A percentile compares a stretch with the other conserved stretches of the same genome.
Evolutionary conservation across 1,139 yeast genomes (phyloP).

Genomic region (Debaryomycetaceae sp.): DNA sequence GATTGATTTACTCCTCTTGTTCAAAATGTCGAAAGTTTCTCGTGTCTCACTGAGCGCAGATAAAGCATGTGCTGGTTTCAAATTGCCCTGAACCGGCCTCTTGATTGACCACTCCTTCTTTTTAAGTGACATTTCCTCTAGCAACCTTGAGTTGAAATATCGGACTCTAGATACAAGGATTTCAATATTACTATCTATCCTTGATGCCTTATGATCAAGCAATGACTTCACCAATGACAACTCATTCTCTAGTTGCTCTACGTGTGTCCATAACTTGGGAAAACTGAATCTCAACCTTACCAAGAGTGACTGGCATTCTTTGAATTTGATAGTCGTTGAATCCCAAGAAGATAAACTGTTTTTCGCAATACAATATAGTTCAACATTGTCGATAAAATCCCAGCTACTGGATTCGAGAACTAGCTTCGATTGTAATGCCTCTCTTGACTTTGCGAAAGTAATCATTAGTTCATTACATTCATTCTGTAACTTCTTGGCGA

Average conservation of each 20-base stretch:
- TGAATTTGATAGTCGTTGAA: conserved; percentile 17
- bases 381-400: conserved; percentile 15
- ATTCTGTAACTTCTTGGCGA: conserved; percentile 33
- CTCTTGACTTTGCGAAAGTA: conserved; percentile 13
- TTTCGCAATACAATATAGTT: conserved; percentile 13
- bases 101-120: conserved; percentile 30
- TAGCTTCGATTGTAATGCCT: conserved; percentile 15
- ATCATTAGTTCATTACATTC: conserved; percentile 12
- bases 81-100: conserved; percentile 33
- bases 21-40: conserved; percentile 15
- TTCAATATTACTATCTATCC: conserved; percentile 44
- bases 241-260: conserved; percentile 61
- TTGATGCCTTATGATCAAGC: conserved; percentile 29
- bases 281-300: conserved; percentile 45
- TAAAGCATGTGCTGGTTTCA: conserved; percentile 51
- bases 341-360: conserved; percentile 25
- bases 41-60: conserved; percentile 43
- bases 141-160: conserved; percentile 37
- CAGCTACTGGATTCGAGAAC: conserved; percentile 14
- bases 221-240: conserved; percentile 44
- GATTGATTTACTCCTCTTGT: conserved; percentile 23
- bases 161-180: conserved; percentile 40
- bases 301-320: conserved; percentile 45
- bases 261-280: conserved; percentile 55
- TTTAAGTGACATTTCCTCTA: conserved; percentile 24